Base-by-base conservation (phyloP, 2,329 filamentous ascomycete genomes). In the Fusarium metavorans region DNA sequence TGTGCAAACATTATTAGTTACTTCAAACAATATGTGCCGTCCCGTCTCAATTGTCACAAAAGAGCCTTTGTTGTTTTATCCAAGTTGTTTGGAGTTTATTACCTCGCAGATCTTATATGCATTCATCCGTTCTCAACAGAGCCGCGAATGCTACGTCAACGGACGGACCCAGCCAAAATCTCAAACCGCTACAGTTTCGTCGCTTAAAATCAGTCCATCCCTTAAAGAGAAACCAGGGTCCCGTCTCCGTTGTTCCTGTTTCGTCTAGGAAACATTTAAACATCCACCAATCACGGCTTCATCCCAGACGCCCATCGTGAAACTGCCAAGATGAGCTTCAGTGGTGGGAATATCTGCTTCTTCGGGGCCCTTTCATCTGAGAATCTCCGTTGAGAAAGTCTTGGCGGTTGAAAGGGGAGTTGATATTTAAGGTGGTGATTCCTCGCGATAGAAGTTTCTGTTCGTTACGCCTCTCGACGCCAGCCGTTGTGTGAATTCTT, bases 291-390 rank as follows among this genome's bases (percentile, higher is more conserved):
- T 73, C 58, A 66, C 57, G 45, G 18, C 62, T 58, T 66, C 63
- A 52, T 69, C 43, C 60, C 45, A 66, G 34, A 25, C 57, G 70
- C 58, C 35, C 60, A 73, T 32, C 61, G 32, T 70, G 72, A 74
- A 74, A 74, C 72, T 58, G 52, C 70, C 58, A 74, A 75, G 68
- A 27, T 57, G 52, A 32, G 56, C 68, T 68, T 73, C 60, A 74
- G 72, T 70, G 76, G 75, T 75, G 76, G 76, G 63, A 71, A 75
- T 75, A 64, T 52, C 66, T 45, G 43, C 18, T 32, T 32, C 48
- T 2, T 20, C 9, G 20, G 61, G 43, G 57, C 61, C 62, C 25
- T 64, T 74, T 68, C 57, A 66, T 41, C 4, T 39, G 64, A 48
- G 64, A 48, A 39, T 45, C 67, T 18, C 54, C 35, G 63, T 60